Evolutionary conservation across 2,329 filamentous ascomycete species (phyloP).

Genomic region (Aspergillus intermedius): DNA sequence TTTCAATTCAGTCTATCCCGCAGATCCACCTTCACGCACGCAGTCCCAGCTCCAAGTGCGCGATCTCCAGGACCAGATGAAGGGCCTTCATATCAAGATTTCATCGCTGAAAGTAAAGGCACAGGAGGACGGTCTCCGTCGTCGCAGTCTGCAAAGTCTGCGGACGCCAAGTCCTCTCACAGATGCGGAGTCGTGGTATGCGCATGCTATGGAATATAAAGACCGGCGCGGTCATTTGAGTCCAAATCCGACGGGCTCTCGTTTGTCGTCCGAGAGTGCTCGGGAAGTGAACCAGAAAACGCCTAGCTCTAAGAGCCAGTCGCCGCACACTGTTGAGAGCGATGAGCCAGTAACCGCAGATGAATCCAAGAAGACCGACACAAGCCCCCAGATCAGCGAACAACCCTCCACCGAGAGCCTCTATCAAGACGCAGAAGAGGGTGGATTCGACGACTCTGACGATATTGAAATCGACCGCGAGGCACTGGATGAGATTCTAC

Average conservation of each 20-base stretch:
- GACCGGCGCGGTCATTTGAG: slow-evolving; percentile 20
- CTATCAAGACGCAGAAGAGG: slow-evolving; percentile 40
- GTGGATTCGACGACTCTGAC: slow-evolving; percentile 26
- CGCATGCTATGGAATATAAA: slow-evolving; percentile 32
- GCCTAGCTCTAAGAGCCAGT: background rate
- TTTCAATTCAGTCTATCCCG: slow-evolving; percentile 31
- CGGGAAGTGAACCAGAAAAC: slow-evolving; percentile 4
- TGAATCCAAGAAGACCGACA: slow-evolving; percentile 2
- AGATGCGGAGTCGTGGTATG: slow-evolving; percentile 57
- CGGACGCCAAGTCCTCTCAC: slow-evolving; percentile 74
- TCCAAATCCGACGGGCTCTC: slow-evolving; percentile 32
- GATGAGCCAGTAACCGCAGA: background rate
- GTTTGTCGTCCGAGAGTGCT: slow-evolving; percentile 26
- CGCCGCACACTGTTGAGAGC: background rate
- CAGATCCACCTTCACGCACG: slow-evolving; percentile 53
- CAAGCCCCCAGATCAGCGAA: slow-evolving; percentile 6
- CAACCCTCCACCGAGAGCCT: slow-evolving; percentile 30
- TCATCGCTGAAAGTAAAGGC: slow-evolving; percentile 72
- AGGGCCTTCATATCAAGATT: slow-evolving; percentile 77
- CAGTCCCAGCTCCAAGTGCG: slow-evolving; percentile 68
- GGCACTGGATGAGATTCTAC: slow-evolving; percentile 50
- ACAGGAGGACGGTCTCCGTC: slow-evolving; percentile 68
- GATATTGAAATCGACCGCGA: slow-evolving; percentile 56
- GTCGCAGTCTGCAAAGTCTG: slow-evolving; percentile 68
- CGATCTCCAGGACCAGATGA: slow-evolving; percentile 75